Evolutionary conservation across 2,329 filamentous ascomycete genomes (phyloP).

Genomic region (Truncatella angustata): DNA sequence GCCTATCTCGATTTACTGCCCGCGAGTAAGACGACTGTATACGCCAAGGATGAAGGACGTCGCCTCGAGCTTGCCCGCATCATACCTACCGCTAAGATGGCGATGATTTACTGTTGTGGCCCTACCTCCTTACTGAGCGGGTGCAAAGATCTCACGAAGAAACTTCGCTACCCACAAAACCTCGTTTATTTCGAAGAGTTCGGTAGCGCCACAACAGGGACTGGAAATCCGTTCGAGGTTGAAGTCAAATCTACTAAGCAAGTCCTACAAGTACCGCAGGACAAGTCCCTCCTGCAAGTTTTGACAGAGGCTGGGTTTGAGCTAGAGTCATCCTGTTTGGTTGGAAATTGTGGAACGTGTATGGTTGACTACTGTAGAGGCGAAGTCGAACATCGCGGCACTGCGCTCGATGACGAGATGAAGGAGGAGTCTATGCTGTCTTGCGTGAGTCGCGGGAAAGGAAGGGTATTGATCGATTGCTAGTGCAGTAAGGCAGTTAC

Average conservation of each 20-base stretch:
- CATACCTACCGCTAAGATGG: conserved; percentile 21
- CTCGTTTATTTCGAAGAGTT: conserved; percentile 28
- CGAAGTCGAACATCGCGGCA: conserved; percentile 25
- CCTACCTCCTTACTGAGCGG: conserved; percentile 22
- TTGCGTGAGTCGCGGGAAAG: conserved; percentile 30
- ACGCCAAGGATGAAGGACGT: conserved; percentile 23
- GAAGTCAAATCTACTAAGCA: conserved; percentile 23
- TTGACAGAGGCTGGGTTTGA: conserved; percentile 31
- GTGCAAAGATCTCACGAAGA: conserved; percentile 16
- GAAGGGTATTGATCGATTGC: conserved; percentile 23
- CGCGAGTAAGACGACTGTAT: conserved; percentile 19
- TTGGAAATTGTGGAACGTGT: conserved; percentile 30
- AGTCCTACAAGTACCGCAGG: conserved; percentile 22
- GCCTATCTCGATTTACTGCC: conserved; percentile 26
- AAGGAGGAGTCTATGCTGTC: conserved; percentile 25
- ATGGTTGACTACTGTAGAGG: conserved; percentile 28
- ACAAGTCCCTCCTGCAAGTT: conserved; percentile 29
- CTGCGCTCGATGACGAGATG: conserved; percentile 26
- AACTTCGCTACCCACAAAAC: conserved; percentile 22
- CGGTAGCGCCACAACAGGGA: conserved; percentile 22
- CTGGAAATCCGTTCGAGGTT: conserved; percentile 29
- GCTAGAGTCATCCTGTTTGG: conserved; percentile 29
- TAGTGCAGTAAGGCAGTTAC: conserved; percentile 4
- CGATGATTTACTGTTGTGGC: conserved; percentile 32
- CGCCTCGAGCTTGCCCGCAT: conserved; percentile 36